phyloP scores from a whole-genome alignment of 306 rosid genomes.

The Leucaena leucocephala region DNA sequence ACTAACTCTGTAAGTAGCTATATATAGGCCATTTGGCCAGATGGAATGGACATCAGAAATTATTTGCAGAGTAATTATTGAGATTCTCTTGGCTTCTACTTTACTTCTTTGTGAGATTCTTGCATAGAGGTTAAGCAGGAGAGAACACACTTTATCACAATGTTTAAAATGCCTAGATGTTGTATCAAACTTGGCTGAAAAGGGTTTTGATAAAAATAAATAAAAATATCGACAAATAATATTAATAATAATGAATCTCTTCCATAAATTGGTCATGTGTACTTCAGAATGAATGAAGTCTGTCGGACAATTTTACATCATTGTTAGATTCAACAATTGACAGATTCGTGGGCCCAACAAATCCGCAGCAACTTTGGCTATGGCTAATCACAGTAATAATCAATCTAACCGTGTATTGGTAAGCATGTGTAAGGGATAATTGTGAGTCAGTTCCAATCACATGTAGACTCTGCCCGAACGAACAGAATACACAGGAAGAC shows the following conservation, averaged over 20 bases:
- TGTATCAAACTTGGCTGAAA: not conserved
- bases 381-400: conserved; percentile 26
- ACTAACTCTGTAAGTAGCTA: too few species aligned
- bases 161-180: not conserved
- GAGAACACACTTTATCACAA: too few species aligned
- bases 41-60: too few species aligned
- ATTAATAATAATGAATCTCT: not conserved
- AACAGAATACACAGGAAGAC: conserved; percentile 45
- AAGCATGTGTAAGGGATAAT: conserved; percentile 16
- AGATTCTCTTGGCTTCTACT: too few species aligned
- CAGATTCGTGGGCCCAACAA: not conserved
- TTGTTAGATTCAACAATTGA: conserved; percentile 14
- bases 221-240: not conserved
- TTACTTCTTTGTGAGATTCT: too few species aligned
- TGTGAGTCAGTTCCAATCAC: conserved; percentile 24
- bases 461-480: conserved; percentile 46
- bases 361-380: not conserved
- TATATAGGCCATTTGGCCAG: too few species aligned
- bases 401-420: conserved; percentile 3
- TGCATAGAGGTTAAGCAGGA: too few species aligned
- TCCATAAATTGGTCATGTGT: not conserved
- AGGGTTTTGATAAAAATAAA: not conserved
- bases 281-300: not conserved
- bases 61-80: too few species aligned
- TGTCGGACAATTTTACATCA: conserved; percentile 5